Percentiles rank a stretch among this genome's conserved stretches.
phyloP scores from a whole-genome alignment of 345 rosid genomes.

The Boechera retrofracta region DNA sequence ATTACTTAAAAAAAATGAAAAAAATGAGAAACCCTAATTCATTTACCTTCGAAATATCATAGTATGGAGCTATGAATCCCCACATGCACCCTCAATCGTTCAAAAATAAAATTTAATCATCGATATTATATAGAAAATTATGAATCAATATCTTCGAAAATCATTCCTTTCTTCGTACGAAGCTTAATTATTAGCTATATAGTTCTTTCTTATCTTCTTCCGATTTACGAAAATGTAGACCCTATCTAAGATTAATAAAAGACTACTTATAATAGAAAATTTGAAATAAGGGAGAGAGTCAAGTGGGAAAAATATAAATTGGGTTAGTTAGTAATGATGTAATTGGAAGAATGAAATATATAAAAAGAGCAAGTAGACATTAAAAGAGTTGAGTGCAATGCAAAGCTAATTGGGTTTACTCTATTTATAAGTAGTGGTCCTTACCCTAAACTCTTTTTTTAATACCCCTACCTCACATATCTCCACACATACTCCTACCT shows the following conservation, averaged over 20 bases:
- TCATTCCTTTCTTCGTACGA: background rate
- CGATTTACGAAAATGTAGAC: background rate
- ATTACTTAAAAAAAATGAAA: background rate
- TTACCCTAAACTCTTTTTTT: constrained; percentile 39
- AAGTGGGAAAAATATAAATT: background rate
- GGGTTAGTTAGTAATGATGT: constrained; percentile 29
- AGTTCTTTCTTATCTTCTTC: background rate
- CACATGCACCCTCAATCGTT: constrained; percentile 7
- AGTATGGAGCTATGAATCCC: background rate
- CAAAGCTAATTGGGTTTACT: constrained; percentile 35
- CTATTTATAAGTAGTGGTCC: constrained; percentile 41
- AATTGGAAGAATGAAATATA: background rate
- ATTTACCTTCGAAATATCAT: background rate
- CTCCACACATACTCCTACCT: constrained; percentile 26
- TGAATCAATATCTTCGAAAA: background rate
- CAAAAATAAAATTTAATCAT: background rate
- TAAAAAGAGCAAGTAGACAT: constrained; percentile 33
- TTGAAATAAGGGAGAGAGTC: background rate
- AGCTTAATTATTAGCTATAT: background rate
- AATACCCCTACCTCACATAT: constrained; percentile 33
- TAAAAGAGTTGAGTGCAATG: constrained; percentile 32
- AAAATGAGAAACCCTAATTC: constrained; percentile 22
- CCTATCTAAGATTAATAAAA: background rate
- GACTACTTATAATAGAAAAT: background rate
- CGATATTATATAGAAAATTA: background rate